phyloP scores from a whole-genome alignment of 2,329 filamentous ascomycete genomes.

The Fonsecaea multimorphosa region DNA sequence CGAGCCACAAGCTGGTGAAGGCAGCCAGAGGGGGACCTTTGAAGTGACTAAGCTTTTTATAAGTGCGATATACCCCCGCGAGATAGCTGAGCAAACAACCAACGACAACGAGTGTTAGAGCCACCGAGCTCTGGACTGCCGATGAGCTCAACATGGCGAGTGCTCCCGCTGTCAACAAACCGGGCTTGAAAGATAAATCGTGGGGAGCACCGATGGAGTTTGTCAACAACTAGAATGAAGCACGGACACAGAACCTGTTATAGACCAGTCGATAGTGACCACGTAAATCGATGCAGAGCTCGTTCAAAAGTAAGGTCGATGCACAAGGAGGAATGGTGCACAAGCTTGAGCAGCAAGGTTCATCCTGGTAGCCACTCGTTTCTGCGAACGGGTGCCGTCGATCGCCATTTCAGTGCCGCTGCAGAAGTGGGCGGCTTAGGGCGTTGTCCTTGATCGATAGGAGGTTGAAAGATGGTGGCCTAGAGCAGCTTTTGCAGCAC shows the following conservation, averaged over 20 bases:
- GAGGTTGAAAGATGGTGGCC: neutral
- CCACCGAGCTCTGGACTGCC: neutral
- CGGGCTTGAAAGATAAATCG: neutral
- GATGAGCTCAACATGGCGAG: neutral
- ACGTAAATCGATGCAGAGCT: neutral
- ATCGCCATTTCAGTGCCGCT: neutral
- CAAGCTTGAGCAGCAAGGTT: neutral
- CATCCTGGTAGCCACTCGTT: neutral
- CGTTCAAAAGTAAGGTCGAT: neutral
- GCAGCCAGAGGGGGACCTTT: conserved; percentile 12
- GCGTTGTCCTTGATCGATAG: neutral
- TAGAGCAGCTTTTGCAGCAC: neutral
- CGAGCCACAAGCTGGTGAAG: conserved; percentile 20
- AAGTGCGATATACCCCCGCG: conserved; percentile 3
- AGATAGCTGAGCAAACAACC: neutral
- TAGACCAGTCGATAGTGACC: neutral
- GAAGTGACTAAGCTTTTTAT: conserved; percentile 18
- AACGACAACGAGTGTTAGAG: conserved; percentile 1
- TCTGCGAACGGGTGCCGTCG: neutral
- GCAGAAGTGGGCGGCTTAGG: neutral
- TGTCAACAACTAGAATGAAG: neutral
- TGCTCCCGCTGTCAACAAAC: neutral
- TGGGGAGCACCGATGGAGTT: neutral
- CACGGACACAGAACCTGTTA: neutral
- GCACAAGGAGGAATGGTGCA: neutral